Evolutionary conservation across 768 basidiomycete species (phyloP), one percentile per base, ranked within the genome.

Genomic region (Coprinopsis sp.): DNA sequence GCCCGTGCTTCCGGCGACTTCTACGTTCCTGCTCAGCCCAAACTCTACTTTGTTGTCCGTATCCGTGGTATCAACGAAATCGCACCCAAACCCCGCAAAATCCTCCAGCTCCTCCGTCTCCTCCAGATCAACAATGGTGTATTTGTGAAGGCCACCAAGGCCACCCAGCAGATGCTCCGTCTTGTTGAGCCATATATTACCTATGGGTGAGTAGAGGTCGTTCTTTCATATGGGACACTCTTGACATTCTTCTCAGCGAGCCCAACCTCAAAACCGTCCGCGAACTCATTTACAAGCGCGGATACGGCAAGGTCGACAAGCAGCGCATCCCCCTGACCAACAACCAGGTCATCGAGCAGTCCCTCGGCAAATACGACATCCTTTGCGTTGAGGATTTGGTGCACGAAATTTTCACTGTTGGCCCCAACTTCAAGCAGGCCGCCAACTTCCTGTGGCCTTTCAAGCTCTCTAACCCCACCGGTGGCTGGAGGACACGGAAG

Each of bases 51-150:
- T 57, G 95, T 99, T 57, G 72, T 99, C 61, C 86, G 96, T 72
- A 92, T 98, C 64, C 87, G 91, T 66, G 95, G 96, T 95, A 93
- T 99, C 78, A 98, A 97, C 70, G 91, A 98, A 67, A 96, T 99
- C 64, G 92, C 96, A 46, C 96, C 96, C 50, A 99, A 99, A 74
- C 96, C 96, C 62, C 87, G 93, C 65, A 99, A 99, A 79, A 97
- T 99, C 65, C 72, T 99, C 60, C 96, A 99, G 66, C 84, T 99
- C 54, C 88, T 99, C 65, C 93, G 96, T 59, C 84, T 99, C 53
- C 87, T 96, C 59, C 96, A 98, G 68, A 99, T 99, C 78, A 98
- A 99, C 84, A 98, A 93, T 64, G 96, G 95, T 68, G 85, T 99
- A 37, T 99, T 99, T 65, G 81, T 99, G 66, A 94, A 95, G 71